Conservation (phyloP, 2,329 filamentous ascomycete genomes). For the Clonostachys rhizophaga region DNA sequence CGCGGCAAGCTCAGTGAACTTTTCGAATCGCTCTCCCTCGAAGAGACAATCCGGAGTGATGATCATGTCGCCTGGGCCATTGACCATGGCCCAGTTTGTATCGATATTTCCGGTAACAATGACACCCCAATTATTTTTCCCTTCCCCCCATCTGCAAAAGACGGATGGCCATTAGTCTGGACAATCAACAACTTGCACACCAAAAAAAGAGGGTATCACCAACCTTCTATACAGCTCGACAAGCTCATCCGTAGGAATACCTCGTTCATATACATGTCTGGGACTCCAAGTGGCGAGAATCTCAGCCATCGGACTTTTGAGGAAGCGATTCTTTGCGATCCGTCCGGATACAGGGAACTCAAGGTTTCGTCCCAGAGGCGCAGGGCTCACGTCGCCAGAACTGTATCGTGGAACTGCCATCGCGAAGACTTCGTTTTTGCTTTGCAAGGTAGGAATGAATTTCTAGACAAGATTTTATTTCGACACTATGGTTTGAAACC, state of each 20-base stretch:
- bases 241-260: conserved; percentile 28
- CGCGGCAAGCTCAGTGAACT: conserved; percentile 50
- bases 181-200: too few relatives aligned
- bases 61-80: conserved; percentile 52
- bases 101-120: conserved; percentile 62
- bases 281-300: conserved; percentile 56
- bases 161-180: too few relatives aligned
- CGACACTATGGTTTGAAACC: too few relatives aligned
- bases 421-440: background rate
- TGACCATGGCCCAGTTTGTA: conserved; percentile 55
- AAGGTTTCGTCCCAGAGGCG: conserved; percentile 35
- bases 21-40: conserved; percentile 55
- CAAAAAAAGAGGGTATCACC: background rate
- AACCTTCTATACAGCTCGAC: conserved; percentile 54
- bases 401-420: background rate
- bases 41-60: conserved; percentile 47
- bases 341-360: conserved; percentile 46
- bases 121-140: conserved; percentile 48
- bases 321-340: conserved; percentile 57
- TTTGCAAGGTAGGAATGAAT: background rate
- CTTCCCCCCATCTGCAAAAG: conserved; percentile 51
- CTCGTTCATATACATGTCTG: conserved; percentile 42
- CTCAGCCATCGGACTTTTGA: conserved; percentile 67
- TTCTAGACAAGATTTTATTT: too few relatives aligned
- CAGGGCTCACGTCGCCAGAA: conserved; percentile 3